These are phyloP conservation scores for Luffa acutangula DNA, from an alignment of 306 rosid genomes.

Conservation along the genomic window DNA sequence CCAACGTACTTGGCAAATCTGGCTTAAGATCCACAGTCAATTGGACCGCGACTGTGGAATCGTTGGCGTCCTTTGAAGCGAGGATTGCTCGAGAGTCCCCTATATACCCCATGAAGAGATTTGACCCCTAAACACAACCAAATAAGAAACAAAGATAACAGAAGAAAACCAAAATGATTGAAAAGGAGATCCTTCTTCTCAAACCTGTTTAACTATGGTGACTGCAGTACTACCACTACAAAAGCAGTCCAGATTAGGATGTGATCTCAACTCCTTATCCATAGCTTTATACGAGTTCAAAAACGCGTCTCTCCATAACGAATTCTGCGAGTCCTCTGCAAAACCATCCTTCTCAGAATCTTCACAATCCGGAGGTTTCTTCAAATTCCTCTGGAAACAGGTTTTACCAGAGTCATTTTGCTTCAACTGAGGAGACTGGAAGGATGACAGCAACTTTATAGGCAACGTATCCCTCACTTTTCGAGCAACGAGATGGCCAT, in stretches of 20 bases:
- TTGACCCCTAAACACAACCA: constrained; percentile 48
- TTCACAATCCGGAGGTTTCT: constrained; percentile 31
- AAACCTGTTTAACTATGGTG: constrained; percentile 78
- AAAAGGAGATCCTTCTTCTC: constrained; percentile 3
- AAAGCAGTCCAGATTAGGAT: constrained; percentile 85
- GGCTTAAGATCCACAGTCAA: constrained; percentile 90
- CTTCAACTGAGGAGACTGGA: constrained; percentile 52
- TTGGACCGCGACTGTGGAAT: constrained; percentile 64
- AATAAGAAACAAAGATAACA: constrained; percentile 17
- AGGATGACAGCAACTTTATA: constrained; percentile 51
- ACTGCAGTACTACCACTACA: constrained; percentile 97
- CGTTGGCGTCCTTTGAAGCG: constrained; percentile 63
- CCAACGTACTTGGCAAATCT: constrained; percentile 73
- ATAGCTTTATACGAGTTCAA: constrained; percentile 75
- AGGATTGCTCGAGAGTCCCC: constrained; percentile 96
- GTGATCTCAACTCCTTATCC: constrained; percentile 91
- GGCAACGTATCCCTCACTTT: constrained; percentile 87
- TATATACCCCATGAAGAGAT: constrained; percentile 70
- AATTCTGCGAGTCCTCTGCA: constrained; percentile 39
- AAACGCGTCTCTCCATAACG: constrained; percentile 82
- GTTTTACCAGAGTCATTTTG: constrained; percentile 35
- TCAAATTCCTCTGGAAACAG: constrained; percentile 40
- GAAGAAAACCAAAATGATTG: constrained; percentile 5
- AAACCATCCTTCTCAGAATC: constrained; percentile 51
- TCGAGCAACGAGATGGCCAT: constrained; percentile 89